Base-by-base conservation (phyloP, 768 basidiomycete genomes). In the Sporobolomyces phaffii region DNA sequence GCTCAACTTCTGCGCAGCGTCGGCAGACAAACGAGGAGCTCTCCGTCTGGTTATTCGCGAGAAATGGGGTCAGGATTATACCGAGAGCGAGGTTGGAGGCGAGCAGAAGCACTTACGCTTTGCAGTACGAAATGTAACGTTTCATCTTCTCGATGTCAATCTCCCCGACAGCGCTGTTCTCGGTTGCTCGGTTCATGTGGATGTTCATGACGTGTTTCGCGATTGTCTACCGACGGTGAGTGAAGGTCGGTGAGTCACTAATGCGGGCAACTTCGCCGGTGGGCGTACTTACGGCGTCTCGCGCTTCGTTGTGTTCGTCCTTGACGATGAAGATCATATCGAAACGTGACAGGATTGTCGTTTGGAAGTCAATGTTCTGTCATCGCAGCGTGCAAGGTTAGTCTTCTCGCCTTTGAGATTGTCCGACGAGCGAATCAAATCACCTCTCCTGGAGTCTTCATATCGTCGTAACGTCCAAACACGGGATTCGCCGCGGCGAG, bases 321-420 rank as follows among this genome's bases (percentile, higher is more conserved):
- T 89, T 91, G 66, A 99, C 88, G 71, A 99, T 94, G 81, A 98
- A 99, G 73, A 99, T 98, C 93, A 99, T 94, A 77, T 99, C 96
- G 78, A 99, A 99, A 62, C 96, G 88, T 52, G 93, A 97, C 76
- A 99, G 79, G 72, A 99, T 97, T 2, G 96, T 98, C 9, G 93
- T 96, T 80, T 96, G 92, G 78, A 96, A 93, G 76, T 96, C 93
- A 71, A 96, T 96, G 76, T 96, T 96, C 90, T 83, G 66, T 24
- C 11, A 6, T 15, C 38, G 10, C 31, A 33, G 15, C 31, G 34
- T n/a, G n/a, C n/a, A n/a, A n/a, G n/a, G n/a, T n/a, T n/a, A n/a
- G n/a, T n/a, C n/a, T n/a, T n/a, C n/a, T n/a, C n/a, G n/a, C n/a
- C n/a, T n/a, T n/a, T n/a, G n/a, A n/a, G n/a, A n/a, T n/a, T n/a